phyloP scores from a whole-genome alignment of 768 basidiomycete genomes.

The Crassisporium funariophilum region DNA sequence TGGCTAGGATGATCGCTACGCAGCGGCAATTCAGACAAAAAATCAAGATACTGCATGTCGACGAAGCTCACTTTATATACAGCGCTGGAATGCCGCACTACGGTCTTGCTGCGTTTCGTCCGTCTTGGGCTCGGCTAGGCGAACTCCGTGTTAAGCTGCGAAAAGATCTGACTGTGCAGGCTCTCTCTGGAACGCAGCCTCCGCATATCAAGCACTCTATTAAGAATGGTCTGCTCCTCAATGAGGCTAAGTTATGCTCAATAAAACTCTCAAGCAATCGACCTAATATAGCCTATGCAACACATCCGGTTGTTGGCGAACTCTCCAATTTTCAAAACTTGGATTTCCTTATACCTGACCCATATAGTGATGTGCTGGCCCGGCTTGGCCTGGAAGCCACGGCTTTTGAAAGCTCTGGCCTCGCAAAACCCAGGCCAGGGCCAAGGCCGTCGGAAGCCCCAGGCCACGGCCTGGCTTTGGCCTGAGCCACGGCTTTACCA shows the following conservation, averaged over 20 bases:
- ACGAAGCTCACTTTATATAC: constrained; percentile 21
- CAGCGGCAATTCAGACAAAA: constrained; percentile 3
- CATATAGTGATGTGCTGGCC: background rate
- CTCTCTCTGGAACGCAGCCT: constrained; percentile 5
- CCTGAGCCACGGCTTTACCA: background rate
- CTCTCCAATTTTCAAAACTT: constrained; percentile 12
- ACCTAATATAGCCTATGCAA: constrained; percentile 15
- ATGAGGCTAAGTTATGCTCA: background rate
- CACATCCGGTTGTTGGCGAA: constrained; percentile 14
- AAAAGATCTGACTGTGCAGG: background rate
- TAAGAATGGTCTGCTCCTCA: constrained; percentile 4
- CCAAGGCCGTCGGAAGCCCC: background rate
- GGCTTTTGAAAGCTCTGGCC: constrained; percentile 1
- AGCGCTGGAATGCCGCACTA: constrained; percentile 12
- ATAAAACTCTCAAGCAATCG: constrained; percentile 16
- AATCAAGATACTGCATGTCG: constrained; percentile 13
- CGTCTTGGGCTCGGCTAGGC: constrained; percentile 11
- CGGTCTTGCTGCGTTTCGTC: constrained; percentile 13
- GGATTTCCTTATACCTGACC: constrained; percentile 9
- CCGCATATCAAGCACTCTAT: constrained; percentile 1
- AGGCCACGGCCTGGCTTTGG: background rate
- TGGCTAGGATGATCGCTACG: constrained; percentile 2
- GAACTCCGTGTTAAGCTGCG: constrained; percentile 2
- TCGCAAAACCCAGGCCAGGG: background rate
- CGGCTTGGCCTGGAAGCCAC: constrained; percentile 1